A percentile compares a stretch with the other conserved stretches of the same genome.
phyloP scores from a whole-genome alignment of 108 stramenopile genomes.

The Skeletonema potamos region DNA sequence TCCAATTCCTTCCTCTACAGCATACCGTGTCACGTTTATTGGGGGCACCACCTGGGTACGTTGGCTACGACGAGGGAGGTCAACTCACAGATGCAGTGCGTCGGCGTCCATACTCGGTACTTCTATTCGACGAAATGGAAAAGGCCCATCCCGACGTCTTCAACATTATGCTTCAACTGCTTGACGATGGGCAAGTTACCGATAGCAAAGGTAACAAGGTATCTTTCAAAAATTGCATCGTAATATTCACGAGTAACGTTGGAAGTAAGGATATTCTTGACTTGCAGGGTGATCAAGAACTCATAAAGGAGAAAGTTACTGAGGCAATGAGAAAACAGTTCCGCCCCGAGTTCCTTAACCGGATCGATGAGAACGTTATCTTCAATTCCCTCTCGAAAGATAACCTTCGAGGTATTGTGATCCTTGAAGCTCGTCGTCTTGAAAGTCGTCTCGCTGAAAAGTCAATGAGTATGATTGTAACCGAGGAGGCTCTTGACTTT shows the following conservation, averaged over 20 bases:
- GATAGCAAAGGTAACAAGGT: constrained; percentile 96
- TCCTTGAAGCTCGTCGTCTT: constrained; percentile 69
- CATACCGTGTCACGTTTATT: constrained; percentile 91
- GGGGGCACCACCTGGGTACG: constrained; percentile 92
- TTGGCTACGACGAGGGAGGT: constrained; percentile 97
- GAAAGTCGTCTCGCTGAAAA: constrained; percentile 75
- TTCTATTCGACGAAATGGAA: constrained; percentile 98
- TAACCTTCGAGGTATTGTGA: constrained; percentile 89
- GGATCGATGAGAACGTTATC: constrained; percentile 95
- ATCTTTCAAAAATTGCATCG: constrained; percentile 93
- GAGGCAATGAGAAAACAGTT: constrained; percentile 85
- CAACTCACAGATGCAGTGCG: constrained; percentile 98
- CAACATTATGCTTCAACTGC: constrained; percentile 95
- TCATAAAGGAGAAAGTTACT: constrained; percentile 68
- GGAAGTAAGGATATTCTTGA: constrained; percentile 93
- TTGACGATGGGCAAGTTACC: constrained; percentile 98
- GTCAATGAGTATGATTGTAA: constrained; percentile 64
- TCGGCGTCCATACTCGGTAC: constrained; percentile 93
- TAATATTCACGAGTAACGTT: constrained; percentile 97
- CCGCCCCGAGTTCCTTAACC: constrained; percentile 97
- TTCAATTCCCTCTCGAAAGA: constrained; percentile 91
- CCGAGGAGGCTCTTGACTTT: constrained; percentile 73
- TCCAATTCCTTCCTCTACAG: constrained; percentile 64
- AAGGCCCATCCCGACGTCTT: constrained; percentile 99
- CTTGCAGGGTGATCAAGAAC: constrained; percentile 39